Conservation (phyloP, 805 yeast genomes). For the Zygosaccharomyces siamensis region DNA sequence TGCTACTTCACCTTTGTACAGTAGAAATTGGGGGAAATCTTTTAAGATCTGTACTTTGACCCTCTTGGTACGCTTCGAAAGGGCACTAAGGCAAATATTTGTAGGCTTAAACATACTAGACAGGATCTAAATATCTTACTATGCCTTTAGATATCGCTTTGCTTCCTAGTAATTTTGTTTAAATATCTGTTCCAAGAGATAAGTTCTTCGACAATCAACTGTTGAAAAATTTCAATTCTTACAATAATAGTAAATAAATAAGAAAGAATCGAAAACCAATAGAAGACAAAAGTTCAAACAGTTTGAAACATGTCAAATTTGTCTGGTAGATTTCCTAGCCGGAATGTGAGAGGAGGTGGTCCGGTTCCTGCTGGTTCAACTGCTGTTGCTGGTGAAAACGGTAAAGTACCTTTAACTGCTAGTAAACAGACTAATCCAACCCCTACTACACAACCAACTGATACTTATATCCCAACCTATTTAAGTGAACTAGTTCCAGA, state of each 20-base stretch:
- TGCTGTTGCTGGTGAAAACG: conserved; percentile 5
- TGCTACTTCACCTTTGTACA: conserved; percentile 60
- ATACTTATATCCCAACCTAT: conserved; percentile 45
- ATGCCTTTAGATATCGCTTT: neutral
- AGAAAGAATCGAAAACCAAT: neutral
- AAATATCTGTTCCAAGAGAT: neutral
- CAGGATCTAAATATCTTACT: neutral
- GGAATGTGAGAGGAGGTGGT: conserved; percentile 7
- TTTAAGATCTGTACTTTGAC: conserved; percentile 71
- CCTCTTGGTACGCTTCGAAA: conserved; percentile 47
- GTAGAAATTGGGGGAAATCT: conserved; percentile 61
- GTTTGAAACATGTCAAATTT: conserved; percentile 4
- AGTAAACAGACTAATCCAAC: conserved; percentile 28
- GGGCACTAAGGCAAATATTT: conserved; percentile 42
- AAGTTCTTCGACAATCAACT: neutral
- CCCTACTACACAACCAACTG: conserved; percentile 44
- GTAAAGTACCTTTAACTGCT: conserved; percentile 4
- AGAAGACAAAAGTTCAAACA: neutral
- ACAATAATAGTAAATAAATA: neutral
- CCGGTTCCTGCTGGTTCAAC: conserved; percentile 4
- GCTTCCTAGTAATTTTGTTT: neutral
- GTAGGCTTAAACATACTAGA: conserved; percentile 29
- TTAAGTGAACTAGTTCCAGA: conserved; percentile 54
- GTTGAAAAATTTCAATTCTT: conserved; percentile 10
- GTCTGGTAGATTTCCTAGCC: conserved; percentile 1